Evolutionary conservation across 148 eudicot genomes (phyloP), one percentile per base, ranked within the genome.

Genomic region (Pharnaceum exiguum): DNA sequence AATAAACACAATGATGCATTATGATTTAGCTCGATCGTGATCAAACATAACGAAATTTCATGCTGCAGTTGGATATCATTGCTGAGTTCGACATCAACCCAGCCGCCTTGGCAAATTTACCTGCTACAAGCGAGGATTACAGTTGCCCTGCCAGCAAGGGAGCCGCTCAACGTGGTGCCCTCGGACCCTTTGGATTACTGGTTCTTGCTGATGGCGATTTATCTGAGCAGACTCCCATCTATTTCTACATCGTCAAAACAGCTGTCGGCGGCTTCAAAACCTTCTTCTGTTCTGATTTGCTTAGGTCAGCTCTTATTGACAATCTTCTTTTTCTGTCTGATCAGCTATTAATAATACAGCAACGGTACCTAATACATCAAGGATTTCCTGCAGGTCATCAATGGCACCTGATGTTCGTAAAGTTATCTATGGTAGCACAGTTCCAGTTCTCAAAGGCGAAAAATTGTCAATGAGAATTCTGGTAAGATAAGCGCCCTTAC

Each of bases 121-220:
- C 75, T 0, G 71, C 49, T 28, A 57, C 72, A 1, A 43, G 67
- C 15, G 76, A 63, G 51, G 32, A 63, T 24, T 86, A 82, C 53
- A 62, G 65, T 12, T 86, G 94, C 67, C 61, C 67, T 10, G 37
- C 21, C 3, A 82, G 77, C 31, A 62, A 65, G 18, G 89, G 89
- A 36, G 77, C 86, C 24, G 70, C 75, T 52, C 59, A 68, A 7
- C 73, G 89, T 13, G 95, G 89, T 1, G 86, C 84, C 25, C 65
- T 86, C 15, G 95, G 94, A n/a, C 95, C 89, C 3, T 86, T 86
- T 13, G 95, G 95, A 2, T 16, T 86, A 25, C 61, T 78, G 29
- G 69, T 86, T 17, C 74, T 75, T 15, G 61, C 83, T 10, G 59
- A 64, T 30, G 43, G 59, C 1, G 67, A 59, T n/a, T 66, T 36